phyloP scores from a whole-genome alignment of 2,329 filamentous ascomycete genomes.

The Botrytis hyacinthi region DNA sequence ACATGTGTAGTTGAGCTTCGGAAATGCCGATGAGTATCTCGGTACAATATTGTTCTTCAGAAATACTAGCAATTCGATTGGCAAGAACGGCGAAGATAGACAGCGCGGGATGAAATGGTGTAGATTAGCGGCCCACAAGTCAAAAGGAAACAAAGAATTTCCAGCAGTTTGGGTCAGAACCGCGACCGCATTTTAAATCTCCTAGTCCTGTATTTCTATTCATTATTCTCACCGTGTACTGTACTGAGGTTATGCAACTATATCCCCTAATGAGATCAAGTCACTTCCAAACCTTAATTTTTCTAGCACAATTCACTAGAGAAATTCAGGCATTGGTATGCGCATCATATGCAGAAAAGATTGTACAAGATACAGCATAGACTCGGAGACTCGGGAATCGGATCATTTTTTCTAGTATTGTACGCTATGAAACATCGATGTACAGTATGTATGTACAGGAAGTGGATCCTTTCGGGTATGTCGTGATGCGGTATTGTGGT shows the following conservation, averaged over 20 bases:
- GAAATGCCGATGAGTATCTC: background rate
- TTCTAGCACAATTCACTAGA: background rate
- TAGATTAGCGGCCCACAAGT: background rate
- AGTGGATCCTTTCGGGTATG: constrained; percentile 14
- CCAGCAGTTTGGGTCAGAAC: constrained; percentile 2
- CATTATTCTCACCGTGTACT: background rate
- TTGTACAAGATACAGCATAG: background rate
- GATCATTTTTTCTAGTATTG: constrained; percentile 1
- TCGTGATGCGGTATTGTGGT: constrained; percentile 6
- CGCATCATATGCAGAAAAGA: background rate
- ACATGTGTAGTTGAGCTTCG: background rate
- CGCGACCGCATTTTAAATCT: constrained; percentile 5
- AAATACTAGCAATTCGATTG: background rate
- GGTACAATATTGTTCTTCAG: background rate
- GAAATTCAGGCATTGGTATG: background rate
- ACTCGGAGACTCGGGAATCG: constrained; percentile 15
- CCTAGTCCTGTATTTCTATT: background rate
- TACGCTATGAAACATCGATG: background rate
- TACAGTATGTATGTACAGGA: background rate
- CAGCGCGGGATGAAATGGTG: background rate
- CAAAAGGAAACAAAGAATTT: background rate
- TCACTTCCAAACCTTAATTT: background rate
- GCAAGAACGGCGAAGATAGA: background rate
- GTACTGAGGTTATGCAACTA: background rate
- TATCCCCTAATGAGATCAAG: background rate